phyloP scores from a whole-genome alignment of 2,329 filamentous ascomycete species.

The Aspergillus luchuensis region DNA sequence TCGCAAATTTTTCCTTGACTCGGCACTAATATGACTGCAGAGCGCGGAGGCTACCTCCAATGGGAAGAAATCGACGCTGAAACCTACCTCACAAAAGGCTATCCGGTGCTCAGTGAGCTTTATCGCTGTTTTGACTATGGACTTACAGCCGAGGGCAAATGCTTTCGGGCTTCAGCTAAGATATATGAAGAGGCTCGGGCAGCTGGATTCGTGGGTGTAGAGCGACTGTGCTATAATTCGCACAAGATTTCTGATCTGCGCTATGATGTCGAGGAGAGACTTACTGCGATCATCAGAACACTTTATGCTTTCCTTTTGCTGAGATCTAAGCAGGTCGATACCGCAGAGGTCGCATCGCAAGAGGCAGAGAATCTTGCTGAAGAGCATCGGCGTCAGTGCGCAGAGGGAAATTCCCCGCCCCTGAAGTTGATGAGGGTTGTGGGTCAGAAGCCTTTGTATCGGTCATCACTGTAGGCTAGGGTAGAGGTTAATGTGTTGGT shows the following conservation, averaged over 20 bases:
- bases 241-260: neutral
- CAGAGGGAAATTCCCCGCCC: conserved; percentile 8
- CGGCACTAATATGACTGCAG: neutral
- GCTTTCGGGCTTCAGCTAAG: conserved; percentile 16
- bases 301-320: conserved; percentile 16
- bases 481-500: no score
- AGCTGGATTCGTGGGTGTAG: neutral
- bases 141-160: neutral
- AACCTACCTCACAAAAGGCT: neutral
- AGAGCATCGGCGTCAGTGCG: conserved; percentile 13
- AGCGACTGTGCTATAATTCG: conserved; percentile 2
- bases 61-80: neutral
- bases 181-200: conserved; percentile 4
- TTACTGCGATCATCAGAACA: conserved; percentile 13
- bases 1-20: no score
- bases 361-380: conserved; percentile 10
- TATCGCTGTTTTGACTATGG: neutral
- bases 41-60: neutral
- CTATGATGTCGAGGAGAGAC: conserved; percentile 11
- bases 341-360: conserved; percentile 4
- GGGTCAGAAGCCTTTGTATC: conserved; percentile 11
- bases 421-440: conserved; percentile 18
- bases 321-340: conserved; percentile 13
- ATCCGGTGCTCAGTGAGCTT: neutral
- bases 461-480: neutral